phyloP scores from a whole-genome alignment of 192 early-diverging fungal species.

The Coemansia sp. region DNA sequence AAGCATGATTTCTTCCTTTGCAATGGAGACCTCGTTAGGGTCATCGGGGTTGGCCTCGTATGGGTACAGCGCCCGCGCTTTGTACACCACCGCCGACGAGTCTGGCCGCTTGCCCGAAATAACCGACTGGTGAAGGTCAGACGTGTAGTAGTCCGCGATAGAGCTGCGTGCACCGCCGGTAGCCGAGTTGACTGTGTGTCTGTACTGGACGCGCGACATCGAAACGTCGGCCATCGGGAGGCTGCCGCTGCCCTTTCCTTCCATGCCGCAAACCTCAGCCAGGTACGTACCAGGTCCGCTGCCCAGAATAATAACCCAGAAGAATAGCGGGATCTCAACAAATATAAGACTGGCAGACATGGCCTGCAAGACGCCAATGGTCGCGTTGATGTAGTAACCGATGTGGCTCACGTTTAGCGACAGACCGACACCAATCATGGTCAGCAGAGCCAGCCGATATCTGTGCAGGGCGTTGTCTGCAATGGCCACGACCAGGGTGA shows the following conservation, averaged over 20 bases:
- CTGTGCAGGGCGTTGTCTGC: constrained; percentile 39
- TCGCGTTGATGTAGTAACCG: constrained; percentile 53
- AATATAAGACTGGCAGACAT: constrained; percentile 55
- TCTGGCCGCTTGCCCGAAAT: constrained; percentile 46
- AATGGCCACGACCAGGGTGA: constrained; percentile 29
- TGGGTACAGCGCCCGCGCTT: constrained; percentile 70
- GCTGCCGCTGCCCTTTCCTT: constrained; percentile 30
- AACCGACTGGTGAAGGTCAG: constrained; percentile 33
- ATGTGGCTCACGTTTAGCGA: constrained; percentile 49
- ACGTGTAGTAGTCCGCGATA: constrained; percentile 50
- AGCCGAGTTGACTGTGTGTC: constrained; percentile 33
- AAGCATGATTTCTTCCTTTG: constrained; percentile 83
- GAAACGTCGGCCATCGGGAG: constrained; percentile 19
- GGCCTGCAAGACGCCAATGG: constrained; percentile 40
- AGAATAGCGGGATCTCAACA: constrained; percentile 55
- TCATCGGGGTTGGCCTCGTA: constrained; percentile 90
- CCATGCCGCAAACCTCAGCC: constrained; percentile 47
- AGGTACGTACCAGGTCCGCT: constrained; percentile 60
- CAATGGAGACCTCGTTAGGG: constrained; percentile 86
- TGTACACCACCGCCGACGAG: constrained; percentile 52
- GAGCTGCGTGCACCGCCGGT: constrained; percentile 24
- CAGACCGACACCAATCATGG: constrained; percentile 40
- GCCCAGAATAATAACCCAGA: constrained; percentile 72
- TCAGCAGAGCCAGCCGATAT: constrained; percentile 51
- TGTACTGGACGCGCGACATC: constrained; percentile 43